phyloP scores from a whole-genome alignment of 164 flowering plant genomes.

The Vitis vinifera region DNA sequence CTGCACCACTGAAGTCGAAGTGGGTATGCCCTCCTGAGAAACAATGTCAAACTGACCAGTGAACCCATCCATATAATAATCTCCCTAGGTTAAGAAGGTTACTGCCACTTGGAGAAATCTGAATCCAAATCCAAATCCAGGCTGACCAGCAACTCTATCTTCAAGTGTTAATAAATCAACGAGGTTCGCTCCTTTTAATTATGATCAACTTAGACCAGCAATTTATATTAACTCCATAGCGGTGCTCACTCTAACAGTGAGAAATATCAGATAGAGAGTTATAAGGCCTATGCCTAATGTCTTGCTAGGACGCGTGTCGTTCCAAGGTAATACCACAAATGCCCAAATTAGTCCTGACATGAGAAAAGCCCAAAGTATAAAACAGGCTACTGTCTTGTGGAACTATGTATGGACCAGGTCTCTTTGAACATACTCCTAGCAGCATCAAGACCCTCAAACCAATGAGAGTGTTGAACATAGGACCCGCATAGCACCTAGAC shows the following conservation, averaged over 20 bases:
- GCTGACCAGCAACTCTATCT: no score
- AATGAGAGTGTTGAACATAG: slow-evolving; percentile 86
- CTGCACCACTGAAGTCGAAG: no score
- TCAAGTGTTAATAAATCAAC: no score
- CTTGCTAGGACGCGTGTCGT: slow-evolving; percentile 75
- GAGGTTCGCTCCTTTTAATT: no score
- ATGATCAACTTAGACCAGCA: slow-evolving; percentile 28
- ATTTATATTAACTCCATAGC: slow-evolving; percentile 50
- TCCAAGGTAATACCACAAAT: slow-evolving; percentile 59
- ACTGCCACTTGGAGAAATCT: no score
- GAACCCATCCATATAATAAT: no score
- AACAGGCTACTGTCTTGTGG: slow-evolving; percentile 67
- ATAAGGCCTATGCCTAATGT: slow-evolving; percentile 71
- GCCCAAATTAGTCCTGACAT: slow-evolving; percentile 74
- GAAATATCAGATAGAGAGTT: slow-evolving; percentile 61
- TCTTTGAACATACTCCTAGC: slow-evolving; percentile 67
- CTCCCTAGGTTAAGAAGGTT: no score
- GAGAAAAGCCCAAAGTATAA: slow-evolving; percentile 70
- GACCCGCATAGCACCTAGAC: slow-evolving; percentile 97
- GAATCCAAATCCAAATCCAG: no score
- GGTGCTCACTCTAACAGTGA: slow-evolving; percentile 49
- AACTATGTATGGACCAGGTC: slow-evolving; percentile 53
- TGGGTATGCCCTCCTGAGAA: no score
- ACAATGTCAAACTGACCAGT: no score
- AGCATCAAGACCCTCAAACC: slow-evolving; percentile 85